Evolutionary conservation across 2,329 filamentous ascomycete species (phyloP).

Genomic region (Bipolaris victoriae): DNA sequence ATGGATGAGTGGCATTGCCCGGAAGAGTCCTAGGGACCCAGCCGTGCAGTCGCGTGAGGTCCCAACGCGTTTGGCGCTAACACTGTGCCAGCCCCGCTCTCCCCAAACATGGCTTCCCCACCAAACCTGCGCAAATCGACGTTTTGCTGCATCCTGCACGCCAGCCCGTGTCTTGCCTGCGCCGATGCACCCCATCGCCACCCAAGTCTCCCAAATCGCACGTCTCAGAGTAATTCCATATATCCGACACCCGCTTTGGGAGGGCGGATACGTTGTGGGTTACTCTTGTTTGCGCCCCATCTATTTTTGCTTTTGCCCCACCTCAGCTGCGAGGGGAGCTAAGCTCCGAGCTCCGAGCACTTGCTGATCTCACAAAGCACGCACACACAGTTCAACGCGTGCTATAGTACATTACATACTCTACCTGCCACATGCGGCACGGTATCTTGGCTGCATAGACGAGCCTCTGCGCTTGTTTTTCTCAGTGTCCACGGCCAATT

Average conservation of each 20-base stretch:
- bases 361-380: background rate
- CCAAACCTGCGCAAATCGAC: slow-evolving; percentile 10
- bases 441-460: background rate
- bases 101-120: slow-evolving; percentile 14
- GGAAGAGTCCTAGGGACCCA: slow-evolving; percentile 10
- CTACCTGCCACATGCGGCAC: background rate
- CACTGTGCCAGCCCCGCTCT: slow-evolving; percentile 16
- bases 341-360: slow-evolving; percentile 5
- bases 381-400: background rate
- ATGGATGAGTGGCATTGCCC: background rate
- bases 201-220: background rate
- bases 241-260: no score
- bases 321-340: background rate
- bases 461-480: background rate
- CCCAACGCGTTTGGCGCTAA: slow-evolving; percentile 18
- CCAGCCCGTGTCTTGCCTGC: slow-evolving; percentile 12
- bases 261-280: no score
- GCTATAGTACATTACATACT: background rate
- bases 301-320: slow-evolving; percentile 7
- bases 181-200: slow-evolving; percentile 2
- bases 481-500: no score
- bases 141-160: slow-evolving; percentile 14
- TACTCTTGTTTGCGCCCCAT: background rate
- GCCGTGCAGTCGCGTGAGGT: background rate
- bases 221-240: background rate